Evolutionary conservation across 768 basidiomycete species (phyloP), one percentile per base, ranked within the genome.

Genomic region (Lactifluus volemus): DNA sequence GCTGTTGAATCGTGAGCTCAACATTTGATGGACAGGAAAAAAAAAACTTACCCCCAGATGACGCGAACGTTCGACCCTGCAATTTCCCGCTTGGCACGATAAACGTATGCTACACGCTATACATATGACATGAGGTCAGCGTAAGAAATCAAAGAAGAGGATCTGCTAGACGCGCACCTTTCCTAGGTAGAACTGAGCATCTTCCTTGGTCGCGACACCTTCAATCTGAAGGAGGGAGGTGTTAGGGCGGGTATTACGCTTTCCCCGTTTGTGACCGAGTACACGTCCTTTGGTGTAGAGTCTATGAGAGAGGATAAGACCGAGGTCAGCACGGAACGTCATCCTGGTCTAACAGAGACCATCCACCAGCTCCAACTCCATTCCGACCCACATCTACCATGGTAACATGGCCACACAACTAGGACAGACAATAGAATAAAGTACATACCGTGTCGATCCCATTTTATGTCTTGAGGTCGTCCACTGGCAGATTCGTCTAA

Each of bases 151-250:
- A 17, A 19, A 11, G 25, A 44, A 1, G 29, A 42, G 29, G 21
- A 14, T 41, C 29, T 7, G 32, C 21, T 3, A 2, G 32, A 49
- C 29, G 70, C 83, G 69, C 68, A 97, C 93, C 89, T 99, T 99
- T 73, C 97, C 97, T 65, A 98, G 85, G 83, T 99, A 99, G 77
- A 94, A 96, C 73, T 92, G 88, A 44, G 95, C 92, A 72, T 96
- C 94, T 78, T 96, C 84, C 77, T 94, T 91, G 70, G 78, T 86
- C 66, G 85, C 84, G 59, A 98, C 94, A 71, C 96, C 96, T 80
- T 99, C 97, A 73, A 99, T 92, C 77, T 96, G 93, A 70, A 99
- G 77, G 69, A 99, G 86, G 57, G 92, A 92, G 64, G 94, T 97
- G 82, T 96, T 96, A 72, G 93, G 94, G 72, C 88, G 83, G 60